Percentiles rank a stretch among this genome's conserved stretches.
These are phyloP conservation scores for Dictyophora rubrovolvata DNA, from an alignment of 768 basidiomycete species.

Conservation along the genomic window DNA sequence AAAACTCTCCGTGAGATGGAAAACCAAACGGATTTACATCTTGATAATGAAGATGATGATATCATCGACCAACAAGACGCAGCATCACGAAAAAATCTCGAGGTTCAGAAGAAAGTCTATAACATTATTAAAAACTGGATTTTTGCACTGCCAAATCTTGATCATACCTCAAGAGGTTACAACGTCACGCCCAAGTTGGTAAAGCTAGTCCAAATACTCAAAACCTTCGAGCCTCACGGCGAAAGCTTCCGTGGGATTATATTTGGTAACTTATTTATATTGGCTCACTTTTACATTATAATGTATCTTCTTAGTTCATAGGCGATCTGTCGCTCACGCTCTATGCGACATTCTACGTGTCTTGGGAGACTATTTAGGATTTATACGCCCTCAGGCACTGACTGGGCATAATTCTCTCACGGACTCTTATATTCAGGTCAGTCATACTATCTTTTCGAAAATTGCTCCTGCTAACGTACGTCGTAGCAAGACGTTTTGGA, in stretches of 20 bases:
- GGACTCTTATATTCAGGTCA: slow-evolving; percentile 26
- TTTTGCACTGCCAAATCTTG: slow-evolving; percentile 54
- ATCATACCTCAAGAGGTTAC: slow-evolving; percentile 43
- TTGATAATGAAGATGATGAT: slow-evolving; percentile 22
- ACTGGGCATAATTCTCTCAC: slow-evolving; percentile 26
- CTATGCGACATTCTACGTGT: slow-evolving; percentile 50
- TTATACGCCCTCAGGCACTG: slow-evolving; percentile 46
- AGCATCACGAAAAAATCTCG: slow-evolving; percentile 3
- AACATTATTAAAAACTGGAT: slow-evolving; percentile 47
- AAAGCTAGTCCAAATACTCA: slow-evolving; percentile 48
- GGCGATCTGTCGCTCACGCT: slow-evolving; percentile 41
- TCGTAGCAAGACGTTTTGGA: slow-evolving; percentile 37
- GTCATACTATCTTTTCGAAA: slow-evolving; percentile 5
- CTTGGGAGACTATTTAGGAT: slow-evolving; percentile 38
- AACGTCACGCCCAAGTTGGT: slow-evolving; percentile 65
- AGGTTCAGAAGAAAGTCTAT: slow-evolving; percentile 5
- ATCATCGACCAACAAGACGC: slow-evolving; percentile 22
- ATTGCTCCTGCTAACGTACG: neutral
- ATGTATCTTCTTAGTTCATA: slow-evolving; percentile 34
- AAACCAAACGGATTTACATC: slow-evolving; percentile 10
- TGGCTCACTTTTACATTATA: slow-evolving; percentile 7
- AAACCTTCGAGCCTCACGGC: slow-evolving; percentile 41
- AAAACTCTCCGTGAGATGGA: slow-evolving; percentile 36
- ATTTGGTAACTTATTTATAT: slow-evolving; percentile 37
- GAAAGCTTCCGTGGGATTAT: slow-evolving; percentile 56